These are phyloP conservation scores for Colletotrichum caudatum DNA, from an alignment of 2,329 filamentous ascomycete species.

Conservation along the genomic window DNA sequence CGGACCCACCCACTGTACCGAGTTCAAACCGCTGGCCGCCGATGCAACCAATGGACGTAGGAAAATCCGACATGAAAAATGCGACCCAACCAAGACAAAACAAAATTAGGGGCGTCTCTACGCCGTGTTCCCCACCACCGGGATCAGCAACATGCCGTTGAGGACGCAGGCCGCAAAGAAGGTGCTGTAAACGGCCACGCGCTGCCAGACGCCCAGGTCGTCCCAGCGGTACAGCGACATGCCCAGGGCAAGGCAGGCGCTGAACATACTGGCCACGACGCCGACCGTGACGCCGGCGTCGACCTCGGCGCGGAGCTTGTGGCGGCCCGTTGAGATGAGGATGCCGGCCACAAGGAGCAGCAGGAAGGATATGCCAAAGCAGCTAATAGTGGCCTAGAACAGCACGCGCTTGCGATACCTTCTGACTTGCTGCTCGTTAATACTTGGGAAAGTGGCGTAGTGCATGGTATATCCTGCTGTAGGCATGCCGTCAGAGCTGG, in stretches of 20 bases:
- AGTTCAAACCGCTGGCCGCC: background rate
- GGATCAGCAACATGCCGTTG: slow-evolving; percentile 58
- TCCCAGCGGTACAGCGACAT: slow-evolving; percentile 67
- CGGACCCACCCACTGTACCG: slow-evolving; percentile 3
- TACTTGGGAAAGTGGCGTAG: slow-evolving; percentile 65
- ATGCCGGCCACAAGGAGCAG: slow-evolving; percentile 74
- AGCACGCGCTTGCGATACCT: slow-evolving; percentile 68
- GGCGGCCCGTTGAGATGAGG: slow-evolving; percentile 75
- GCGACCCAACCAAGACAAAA: slow-evolving; percentile 5
- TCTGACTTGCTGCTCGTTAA: slow-evolving; percentile 63
- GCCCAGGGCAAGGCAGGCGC: slow-evolving; percentile 71
- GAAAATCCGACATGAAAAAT: background rate
- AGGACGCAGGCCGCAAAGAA: slow-evolving; percentile 56
- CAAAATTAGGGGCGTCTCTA: slow-evolving; percentile 44
- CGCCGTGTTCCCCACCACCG: slow-evolving; percentile 55
- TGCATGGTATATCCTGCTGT: slow-evolving; percentile 63
- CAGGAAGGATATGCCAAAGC: slow-evolving; percentile 70
- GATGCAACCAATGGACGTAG: slow-evolving; percentile 25
- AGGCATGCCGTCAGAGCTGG: slow-evolving; percentile 64
- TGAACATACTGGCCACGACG: slow-evolving; percentile 74
- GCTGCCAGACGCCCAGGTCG: slow-evolving; percentile 56
- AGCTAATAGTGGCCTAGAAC: slow-evolving; percentile 63
- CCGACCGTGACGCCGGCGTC: slow-evolving; percentile 79
- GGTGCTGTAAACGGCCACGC: slow-evolving; percentile 54
- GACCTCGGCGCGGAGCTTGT: slow-evolving; percentile 76